phyloP scores from a whole-genome alignment of 495 filamentous ascomycete genomes.

The Tuber indicum region DNA sequence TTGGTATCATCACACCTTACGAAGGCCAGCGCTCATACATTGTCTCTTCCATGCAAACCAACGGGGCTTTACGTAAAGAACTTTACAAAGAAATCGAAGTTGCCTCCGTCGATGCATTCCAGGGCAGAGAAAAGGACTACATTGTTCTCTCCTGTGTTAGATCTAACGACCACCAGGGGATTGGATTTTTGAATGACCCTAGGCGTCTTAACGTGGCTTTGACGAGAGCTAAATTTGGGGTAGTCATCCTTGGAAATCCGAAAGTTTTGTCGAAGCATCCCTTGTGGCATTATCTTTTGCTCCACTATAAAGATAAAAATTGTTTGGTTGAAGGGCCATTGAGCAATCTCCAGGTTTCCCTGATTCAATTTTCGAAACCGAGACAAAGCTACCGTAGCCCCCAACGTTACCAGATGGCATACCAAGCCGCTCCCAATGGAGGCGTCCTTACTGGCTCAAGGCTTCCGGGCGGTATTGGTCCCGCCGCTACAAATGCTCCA shows the following conservation, averaged over 20 bases:
- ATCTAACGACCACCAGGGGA: conserved; percentile 98
- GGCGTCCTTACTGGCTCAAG: conserved; percentile 39
- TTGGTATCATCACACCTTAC: conserved; percentile 98
- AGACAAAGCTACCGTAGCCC: conserved; percentile 88
- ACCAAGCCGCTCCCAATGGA: conserved; percentile 57
- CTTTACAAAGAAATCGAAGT: conserved; percentile 99
- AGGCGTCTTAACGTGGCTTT: conserved; percentile 98
- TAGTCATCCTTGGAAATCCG: conserved; percentile 94
- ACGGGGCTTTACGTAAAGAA: conserved; percentile 95
- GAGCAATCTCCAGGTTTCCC: conserved; percentile 85
- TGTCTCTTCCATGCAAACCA: conserved; percentile 97
- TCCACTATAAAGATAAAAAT: conserved; percentile 96
- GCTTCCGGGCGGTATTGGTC: conserved; percentile 41
- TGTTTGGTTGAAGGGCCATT: conserved; percentile 96
- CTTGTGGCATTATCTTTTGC: conserved; percentile 90
- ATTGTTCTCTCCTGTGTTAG: conserved; percentile 97
- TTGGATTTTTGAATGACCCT: conserved; percentile 97
- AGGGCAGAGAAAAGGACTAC: conserved; percentile 98
- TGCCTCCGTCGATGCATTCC: conserved; percentile 96
- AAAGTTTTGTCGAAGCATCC: conserved; percentile 98
- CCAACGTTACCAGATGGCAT: conserved; percentile 80
- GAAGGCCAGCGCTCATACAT: conserved; percentile 98
- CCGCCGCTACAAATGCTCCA: conserved; percentile 40
- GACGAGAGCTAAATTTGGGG: conserved; percentile 90
- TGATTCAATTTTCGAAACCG: conserved; percentile 90